Percentiles rank a stretch among this genome's conserved stretches.
Evolutionary conservation across 495 filamentous ascomycete genomes (phyloP).

Genomic region (Aspergillus baeticus): DNA sequence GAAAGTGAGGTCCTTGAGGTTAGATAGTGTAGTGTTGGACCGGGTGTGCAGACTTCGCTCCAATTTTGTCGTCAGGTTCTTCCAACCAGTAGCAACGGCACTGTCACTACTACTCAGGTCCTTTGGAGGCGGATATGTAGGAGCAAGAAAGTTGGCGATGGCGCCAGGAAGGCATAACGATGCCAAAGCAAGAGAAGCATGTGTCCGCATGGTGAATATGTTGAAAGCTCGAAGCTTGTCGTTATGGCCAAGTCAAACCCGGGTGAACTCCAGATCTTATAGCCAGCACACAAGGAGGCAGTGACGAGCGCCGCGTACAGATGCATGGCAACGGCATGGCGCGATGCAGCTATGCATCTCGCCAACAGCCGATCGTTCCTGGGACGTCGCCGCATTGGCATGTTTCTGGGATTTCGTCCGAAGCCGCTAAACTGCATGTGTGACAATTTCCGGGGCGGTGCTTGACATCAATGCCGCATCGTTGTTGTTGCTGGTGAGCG

Average conservation of each 20-base stretch:
- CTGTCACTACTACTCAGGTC: conserved; percentile 38
- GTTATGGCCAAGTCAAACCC: not conserved
- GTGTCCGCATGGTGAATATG: conserved; percentile 2
- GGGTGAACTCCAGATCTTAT: not conserved
- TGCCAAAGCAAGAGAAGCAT: not conserved
- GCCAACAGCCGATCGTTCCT: too few relatives aligned
- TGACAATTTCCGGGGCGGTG: not conserved
- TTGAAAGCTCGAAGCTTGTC: not conserved
- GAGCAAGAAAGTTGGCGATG: conserved; percentile 31
- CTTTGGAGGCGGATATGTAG: conserved; percentile 34
- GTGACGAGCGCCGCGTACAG: not conserved
- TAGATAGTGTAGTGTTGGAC: conserved; percentile 6
- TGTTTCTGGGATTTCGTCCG: too few relatives aligned
- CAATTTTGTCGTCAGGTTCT: conserved; percentile 36
- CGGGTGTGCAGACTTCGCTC: conserved; percentile 8
- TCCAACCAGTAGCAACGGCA: conserved; percentile 35
- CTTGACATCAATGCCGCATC: not conserved
- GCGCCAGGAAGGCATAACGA: conserved; percentile 14
- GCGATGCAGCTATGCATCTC: not conserved
- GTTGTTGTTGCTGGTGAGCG: not conserved
- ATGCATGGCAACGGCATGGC: not conserved
- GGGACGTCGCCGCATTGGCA: too few relatives aligned
- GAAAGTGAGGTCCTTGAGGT: conserved; percentile 42
- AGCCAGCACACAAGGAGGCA: not conserved
- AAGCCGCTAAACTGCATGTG: not conserved